Evolutionary conservation across 169 alveolate species (phyloP).

Genomic region (Eimeria tenella): DNA sequence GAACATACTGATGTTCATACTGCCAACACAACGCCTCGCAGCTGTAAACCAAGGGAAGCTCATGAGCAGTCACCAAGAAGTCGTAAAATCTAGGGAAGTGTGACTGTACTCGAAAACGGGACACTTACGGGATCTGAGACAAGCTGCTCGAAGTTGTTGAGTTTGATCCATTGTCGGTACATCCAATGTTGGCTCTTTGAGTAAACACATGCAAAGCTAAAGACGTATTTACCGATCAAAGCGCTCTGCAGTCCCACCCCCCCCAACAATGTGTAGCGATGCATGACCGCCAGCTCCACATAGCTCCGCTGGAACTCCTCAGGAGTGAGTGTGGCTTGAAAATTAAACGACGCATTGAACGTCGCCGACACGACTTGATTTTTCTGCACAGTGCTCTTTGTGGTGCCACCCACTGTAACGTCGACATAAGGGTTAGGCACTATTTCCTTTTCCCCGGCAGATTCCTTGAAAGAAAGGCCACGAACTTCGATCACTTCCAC

Average conservation of each 20-base stretch:
- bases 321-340: slow-evolving; percentile 81
- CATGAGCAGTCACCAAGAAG: no score
- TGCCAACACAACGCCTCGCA: no score
- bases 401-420: slow-evolving; percentile 82
- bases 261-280: slow-evolving; percentile 79
- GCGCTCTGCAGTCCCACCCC: slow-evolving; percentile 81
- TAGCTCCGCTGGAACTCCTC: slow-evolving; percentile 81
- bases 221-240: slow-evolving; percentile 81
- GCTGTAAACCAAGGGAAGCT: no score
- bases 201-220: slow-evolving; percentile 83
- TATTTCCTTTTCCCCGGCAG: slow-evolving; percentile 80
- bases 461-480: slow-evolving; percentile 80
- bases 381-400: slow-evolving; percentile 82
- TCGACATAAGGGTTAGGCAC: slow-evolving; percentile 85
- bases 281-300: slow-evolving; percentile 84
- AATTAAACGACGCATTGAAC: slow-evolving; percentile 81
- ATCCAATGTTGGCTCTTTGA: slow-evolving; percentile 84
- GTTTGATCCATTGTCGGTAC: slow-evolving; percentile 84
- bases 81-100: no score
- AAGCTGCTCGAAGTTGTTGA: slow-evolving; percentile 80
- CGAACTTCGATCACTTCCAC: slow-evolving; percentile 83
- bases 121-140: slow-evolving; percentile 72
- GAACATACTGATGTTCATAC: no score
- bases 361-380: slow-evolving; percentile 83
- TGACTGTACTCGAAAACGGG: not conserved